These are phyloP conservation scores for Penicillium italicum DNA, from an alignment of 2,329 filamentous ascomycete species.

Conservation along the genomic window DNA sequence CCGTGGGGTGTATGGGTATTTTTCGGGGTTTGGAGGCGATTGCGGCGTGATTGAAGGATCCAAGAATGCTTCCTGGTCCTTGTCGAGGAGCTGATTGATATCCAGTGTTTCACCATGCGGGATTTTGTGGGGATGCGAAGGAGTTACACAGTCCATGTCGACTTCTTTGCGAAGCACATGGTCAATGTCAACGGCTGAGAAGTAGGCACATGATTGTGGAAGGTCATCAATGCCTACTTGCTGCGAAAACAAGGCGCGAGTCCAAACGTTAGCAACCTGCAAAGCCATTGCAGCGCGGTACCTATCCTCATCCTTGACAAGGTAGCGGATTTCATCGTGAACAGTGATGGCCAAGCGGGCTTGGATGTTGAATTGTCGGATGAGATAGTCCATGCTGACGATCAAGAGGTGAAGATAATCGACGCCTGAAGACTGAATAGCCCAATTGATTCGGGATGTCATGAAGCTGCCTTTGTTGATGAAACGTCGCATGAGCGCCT, in stretches of 20 bases:
- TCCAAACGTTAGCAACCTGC: conserved; percentile 94
- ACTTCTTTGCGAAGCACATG: conserved; percentile 96
- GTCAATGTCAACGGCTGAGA: conserved; percentile 93
- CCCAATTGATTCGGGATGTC: conserved; percentile 97
- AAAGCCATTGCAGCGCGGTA: conserved; percentile 89
- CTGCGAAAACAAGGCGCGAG: conserved; percentile 92
- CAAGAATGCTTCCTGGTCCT: conserved; percentile 64
- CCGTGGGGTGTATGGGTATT: conserved; percentile 66
- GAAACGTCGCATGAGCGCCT: conserved; percentile 84
- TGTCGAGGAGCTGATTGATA: conserved; percentile 71
- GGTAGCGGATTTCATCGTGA: conserved; percentile 94
- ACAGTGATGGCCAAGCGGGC: conserved; percentile 89
- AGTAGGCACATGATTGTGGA: conserved; percentile 91
- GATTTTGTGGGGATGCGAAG: conserved; percentile 75
- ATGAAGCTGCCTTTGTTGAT: conserved; percentile 88
- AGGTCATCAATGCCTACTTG: conserved; percentile 95
- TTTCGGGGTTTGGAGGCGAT: conserved; percentile 57
- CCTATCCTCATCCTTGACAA: conserved; percentile 79
- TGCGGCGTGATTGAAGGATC: conserved; percentile 61
- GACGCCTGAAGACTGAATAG: conserved; percentile 94
- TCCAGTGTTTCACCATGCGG: conserved; percentile 82
- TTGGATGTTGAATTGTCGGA: conserved; percentile 75
- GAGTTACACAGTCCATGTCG: conserved; percentile 94
- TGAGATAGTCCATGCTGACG: conserved; percentile 89
- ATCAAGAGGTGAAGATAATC: conserved; percentile 96